These are phyloP conservation scores for Pseudocercospora macadamiae DNA, from an alignment of 2,329 filamentous ascomycete genomes.

Conservation along the genomic window DNA sequence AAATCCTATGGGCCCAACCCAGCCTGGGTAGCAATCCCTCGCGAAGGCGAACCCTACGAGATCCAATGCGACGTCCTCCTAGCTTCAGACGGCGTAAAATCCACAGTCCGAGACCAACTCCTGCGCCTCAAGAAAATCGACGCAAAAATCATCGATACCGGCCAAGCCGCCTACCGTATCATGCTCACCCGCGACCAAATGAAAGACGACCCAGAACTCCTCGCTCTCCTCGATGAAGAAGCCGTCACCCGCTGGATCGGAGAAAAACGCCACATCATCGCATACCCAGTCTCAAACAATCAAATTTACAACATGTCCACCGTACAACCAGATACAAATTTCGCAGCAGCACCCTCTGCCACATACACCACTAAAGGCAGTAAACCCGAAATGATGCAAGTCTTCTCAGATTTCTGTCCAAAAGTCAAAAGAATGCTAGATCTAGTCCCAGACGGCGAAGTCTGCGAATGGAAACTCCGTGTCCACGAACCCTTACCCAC, in stretches of 20 bases:
- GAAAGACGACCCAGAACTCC: conserved; percentile 66
- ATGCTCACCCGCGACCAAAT: conserved; percentile 72
- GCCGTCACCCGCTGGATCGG: conserved; percentile 76
- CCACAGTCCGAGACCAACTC: conserved; percentile 53
- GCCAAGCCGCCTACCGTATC: conserved; percentile 78
- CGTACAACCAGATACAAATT: conserved; percentile 63
- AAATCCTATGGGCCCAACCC: conserved; percentile 63
- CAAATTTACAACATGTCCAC: conserved; percentile 69
- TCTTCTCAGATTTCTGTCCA: conserved; percentile 64
- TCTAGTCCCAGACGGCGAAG: conserved; percentile 64
- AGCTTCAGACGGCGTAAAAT: conserved; percentile 55
- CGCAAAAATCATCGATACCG: conserved; percentile 66
- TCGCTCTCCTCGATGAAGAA: conserved; percentile 68
- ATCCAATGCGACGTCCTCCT: conserved; percentile 55
- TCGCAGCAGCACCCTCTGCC: conserved; percentile 59
- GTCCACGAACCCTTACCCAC: conserved; percentile 64
- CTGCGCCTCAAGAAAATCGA: conserved; percentile 56
- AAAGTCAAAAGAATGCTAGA: conserved; percentile 63
- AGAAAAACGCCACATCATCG: conserved; percentile 74
- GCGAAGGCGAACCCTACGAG: conserved; percentile 55
- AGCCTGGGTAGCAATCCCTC: conserved; percentile 62
- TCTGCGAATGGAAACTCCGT: conserved; percentile 68
- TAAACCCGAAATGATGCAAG: conserved; percentile 62
- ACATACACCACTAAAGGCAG: conserved; percentile 67
- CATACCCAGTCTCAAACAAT: conserved; percentile 72